Conservation (phyloP, 495 filamentous ascomycete genomes). For the Sordaria brevicollis region DNA sequence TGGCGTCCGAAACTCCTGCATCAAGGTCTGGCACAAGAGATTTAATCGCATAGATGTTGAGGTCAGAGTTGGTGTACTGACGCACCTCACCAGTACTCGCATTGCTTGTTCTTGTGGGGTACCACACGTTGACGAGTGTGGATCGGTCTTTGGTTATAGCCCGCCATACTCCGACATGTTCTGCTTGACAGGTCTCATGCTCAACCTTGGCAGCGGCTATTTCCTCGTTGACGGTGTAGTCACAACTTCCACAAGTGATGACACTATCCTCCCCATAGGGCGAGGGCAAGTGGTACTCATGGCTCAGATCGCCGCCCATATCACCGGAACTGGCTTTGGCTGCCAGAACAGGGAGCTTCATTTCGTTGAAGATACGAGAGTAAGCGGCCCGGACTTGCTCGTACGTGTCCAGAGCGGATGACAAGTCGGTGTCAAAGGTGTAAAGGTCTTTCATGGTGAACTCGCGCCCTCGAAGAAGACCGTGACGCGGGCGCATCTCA, state of each 20-base stretch:
- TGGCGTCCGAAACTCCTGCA: slow-evolving; percentile 52
- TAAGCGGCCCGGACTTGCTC: slow-evolving; percentile 60
- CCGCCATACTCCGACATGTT: slow-evolving; percentile 40
- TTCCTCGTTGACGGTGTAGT: slow-evolving; percentile 79
- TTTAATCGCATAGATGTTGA: slow-evolving; percentile 66
- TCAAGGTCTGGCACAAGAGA: slow-evolving; percentile 63
- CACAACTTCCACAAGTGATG: slow-evolving; percentile 62
- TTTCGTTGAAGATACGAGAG: slow-evolving; percentile 61
- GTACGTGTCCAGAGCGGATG: slow-evolving; percentile 69
- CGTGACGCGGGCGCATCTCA: slow-evolving; percentile 78
- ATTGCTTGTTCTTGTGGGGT: slow-evolving; percentile 30
- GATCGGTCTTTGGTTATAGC: slow-evolving; percentile 59
- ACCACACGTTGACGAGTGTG: slow-evolving; percentile 59
- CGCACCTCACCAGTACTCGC: neutral
- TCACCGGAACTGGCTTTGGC: slow-evolving; percentile 89
- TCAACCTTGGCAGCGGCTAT: slow-evolving; percentile 26
- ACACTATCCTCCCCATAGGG: slow-evolving; percentile 76
- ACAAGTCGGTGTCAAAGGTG: slow-evolving; percentile 68
- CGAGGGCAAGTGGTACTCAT: slow-evolving; percentile 87
- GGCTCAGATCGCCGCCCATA: slow-evolving; percentile 86
- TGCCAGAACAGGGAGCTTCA: slow-evolving; percentile 74
- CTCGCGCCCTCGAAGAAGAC: slow-evolving; percentile 80
- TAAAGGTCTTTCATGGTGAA: slow-evolving; percentile 99
- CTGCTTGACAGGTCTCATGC: neutral
- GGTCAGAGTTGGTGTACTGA: slow-evolving; percentile 30